Percentiles rank a stretch among this genome's conserved stretches.
These are phyloP conservation scores for Lasiodiplodia hormozganensis DNA, from an alignment of 2,329 filamentous ascomycete species.

Conservation along the genomic window DNA sequence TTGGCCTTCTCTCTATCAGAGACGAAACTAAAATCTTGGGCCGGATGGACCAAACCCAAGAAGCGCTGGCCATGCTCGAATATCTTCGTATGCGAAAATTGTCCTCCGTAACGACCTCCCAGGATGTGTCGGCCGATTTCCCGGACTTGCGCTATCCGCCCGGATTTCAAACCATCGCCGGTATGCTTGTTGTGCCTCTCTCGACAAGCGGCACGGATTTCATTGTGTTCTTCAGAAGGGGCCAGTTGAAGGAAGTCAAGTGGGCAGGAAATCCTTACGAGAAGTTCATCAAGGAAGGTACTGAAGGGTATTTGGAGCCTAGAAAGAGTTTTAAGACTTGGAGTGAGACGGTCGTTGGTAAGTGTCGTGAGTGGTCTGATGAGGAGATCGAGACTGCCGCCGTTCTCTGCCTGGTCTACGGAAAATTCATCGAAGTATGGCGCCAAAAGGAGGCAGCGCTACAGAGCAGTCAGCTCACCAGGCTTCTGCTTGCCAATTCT, in stretches of 20 bases:
- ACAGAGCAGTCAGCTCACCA: constrained; percentile 81
- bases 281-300: constrained; percentile 75
- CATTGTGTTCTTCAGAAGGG: constrained; percentile 87
- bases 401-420: constrained; percentile 86
- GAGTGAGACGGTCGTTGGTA: constrained; percentile 81
- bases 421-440: constrained; percentile 92
- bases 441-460: constrained; percentile 85
- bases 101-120: constrained; percentile 77
- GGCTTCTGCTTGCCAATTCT: constrained; percentile 81
- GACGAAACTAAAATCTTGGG: constrained; percentile 91
- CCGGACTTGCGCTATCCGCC: constrained; percentile 80
- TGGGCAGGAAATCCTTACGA: constrained; percentile 91
- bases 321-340: constrained; percentile 80
- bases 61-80: constrained; percentile 82
- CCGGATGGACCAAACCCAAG: constrained; percentile 75
- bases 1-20: constrained; percentile 80
- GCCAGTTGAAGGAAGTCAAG: constrained; percentile 76
- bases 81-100: constrained; percentile 80
- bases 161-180: constrained; percentile 79
- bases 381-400: constrained; percentile 89
- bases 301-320: constrained; percentile 76
- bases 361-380: constrained; percentile 86
- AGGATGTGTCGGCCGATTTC: constrained; percentile 78
- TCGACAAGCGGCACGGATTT: constrained; percentile 80
- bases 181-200: constrained; percentile 81